phyloP scores from a whole-genome alignment of 345 rosid species.

The Eucalyptus coolabah region DNA sequence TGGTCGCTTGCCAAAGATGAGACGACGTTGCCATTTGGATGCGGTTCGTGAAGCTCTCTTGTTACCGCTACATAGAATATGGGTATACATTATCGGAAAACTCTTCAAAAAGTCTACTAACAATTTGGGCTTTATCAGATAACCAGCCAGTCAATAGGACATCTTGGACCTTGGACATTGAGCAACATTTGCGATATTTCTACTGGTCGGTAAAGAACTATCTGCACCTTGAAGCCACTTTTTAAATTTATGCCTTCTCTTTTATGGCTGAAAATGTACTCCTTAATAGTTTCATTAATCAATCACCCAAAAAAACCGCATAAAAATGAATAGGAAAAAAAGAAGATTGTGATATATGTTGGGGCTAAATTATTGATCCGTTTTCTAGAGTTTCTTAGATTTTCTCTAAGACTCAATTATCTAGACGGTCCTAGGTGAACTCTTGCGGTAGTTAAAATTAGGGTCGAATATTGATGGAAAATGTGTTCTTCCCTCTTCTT shows the following conservation, averaged over 20 bases:
- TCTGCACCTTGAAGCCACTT: too few relatives aligned
- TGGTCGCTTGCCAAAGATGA: neutral
- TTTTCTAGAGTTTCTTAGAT: too few relatives aligned
- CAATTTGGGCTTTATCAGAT: neutral
- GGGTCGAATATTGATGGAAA: neutral
- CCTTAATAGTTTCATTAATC: too few relatives aligned
- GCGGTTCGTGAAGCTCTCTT: neutral
- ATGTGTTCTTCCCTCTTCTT: neutral
- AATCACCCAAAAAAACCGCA: too few relatives aligned
- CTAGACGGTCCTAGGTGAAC: neutral
- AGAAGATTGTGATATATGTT: neutral
- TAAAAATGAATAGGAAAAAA: too few relatives aligned
- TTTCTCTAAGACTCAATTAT: neutral
- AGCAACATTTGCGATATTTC: neutral
- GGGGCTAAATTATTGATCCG: neutral
- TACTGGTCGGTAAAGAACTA: neutral
- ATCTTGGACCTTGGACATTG: neutral
- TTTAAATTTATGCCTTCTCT: too few relatives aligned
- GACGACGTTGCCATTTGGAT: fast-evolving
- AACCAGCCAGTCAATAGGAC: neutral
- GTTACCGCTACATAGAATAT: neutral
- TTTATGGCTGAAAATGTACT: too few relatives aligned
- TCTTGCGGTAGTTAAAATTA: neutral
- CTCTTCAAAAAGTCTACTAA: neutral
- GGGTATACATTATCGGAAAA: neutral